Evolutionary conservation across 2,329 filamentous ascomycete species (phyloP).

Genomic region (Aspergillus arachidicola): DNA sequence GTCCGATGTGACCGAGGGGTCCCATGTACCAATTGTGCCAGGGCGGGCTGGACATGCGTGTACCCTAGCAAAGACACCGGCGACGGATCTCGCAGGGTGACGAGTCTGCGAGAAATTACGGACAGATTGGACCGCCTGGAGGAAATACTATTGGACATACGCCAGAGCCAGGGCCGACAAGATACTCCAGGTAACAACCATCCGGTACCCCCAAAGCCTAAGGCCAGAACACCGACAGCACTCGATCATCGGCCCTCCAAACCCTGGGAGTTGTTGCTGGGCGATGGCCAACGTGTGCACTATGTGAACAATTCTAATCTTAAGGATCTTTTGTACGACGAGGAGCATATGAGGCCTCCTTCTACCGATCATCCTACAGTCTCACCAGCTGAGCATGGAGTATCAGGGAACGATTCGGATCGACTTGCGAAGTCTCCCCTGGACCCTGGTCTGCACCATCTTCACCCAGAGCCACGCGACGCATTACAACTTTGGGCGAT

Average conservation of each 20-base stretch:
- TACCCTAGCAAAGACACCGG: neutral
- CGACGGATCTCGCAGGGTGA: neutral
- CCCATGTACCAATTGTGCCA: neutral
- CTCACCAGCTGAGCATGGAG: too few relatives aligned
- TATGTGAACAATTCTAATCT: conserved; percentile 4
- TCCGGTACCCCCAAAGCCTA: too few relatives aligned
- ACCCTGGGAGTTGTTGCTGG: neutral
- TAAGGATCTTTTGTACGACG: neutral
- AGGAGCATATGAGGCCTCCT: too few relatives aligned
- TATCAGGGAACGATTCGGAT: too few relatives aligned
- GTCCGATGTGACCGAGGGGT: neutral
- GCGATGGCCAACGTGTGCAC: neutral
- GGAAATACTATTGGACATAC: neutral
- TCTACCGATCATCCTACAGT: too few relatives aligned
- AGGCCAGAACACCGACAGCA: neutral
- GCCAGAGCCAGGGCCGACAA: neutral
- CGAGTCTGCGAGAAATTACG: neutral
- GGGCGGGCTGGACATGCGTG: neutral
- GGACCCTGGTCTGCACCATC: too few relatives aligned
- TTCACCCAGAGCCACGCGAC: neutral
- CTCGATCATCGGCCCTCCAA: neutral
- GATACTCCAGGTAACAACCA: too few relatives aligned
- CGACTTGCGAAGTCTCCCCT: too few relatives aligned
- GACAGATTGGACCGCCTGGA: conserved; percentile 1
- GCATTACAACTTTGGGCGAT: neutral